These are phyloP conservation scores for Sarocladiaceae sp. DNA, from an alignment of 2,329 filamentous ascomycete species.

Conservation along the genomic window DNA sequence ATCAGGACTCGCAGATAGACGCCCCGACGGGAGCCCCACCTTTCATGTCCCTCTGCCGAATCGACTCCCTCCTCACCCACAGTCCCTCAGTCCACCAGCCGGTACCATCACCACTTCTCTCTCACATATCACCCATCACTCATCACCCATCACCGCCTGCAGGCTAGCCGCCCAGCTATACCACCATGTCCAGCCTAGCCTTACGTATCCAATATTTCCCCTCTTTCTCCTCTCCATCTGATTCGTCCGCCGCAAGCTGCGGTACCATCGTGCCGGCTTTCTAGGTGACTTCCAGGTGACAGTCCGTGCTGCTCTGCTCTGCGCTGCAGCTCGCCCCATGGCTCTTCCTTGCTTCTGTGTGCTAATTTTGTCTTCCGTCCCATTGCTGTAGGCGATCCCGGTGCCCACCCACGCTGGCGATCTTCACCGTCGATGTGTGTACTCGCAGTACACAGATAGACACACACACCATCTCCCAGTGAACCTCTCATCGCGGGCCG, in stretches of 20 bases:
- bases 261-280: slow-evolving; percentile 5
- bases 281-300: neutral
- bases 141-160: slow-evolving; percentile 1
- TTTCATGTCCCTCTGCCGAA: slow-evolving; percentile 1
- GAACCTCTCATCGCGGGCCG: slow-evolving; percentile 3
- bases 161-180: slow-evolving; percentile 7
- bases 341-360: slow-evolving; percentile 4
- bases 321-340: neutral
- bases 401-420: neutral
- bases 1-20: slow-evolving; percentile 3
- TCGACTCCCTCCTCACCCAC: neutral
- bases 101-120: slow-evolving; percentile 2
- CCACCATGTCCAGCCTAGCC: neutral
- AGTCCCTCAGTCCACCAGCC: neutral
- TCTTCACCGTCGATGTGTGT: neutral
- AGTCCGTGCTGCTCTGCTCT: neutral
- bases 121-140: neutral
- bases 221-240: neutral
- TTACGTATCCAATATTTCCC: neutral
- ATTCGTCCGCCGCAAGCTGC: neutral
- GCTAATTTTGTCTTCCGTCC: neutral
- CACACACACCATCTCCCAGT: neutral
- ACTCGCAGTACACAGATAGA: neutral
- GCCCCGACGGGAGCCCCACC: neutral
- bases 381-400: neutral